phyloP scores from a whole-genome alignment of 306 rosid species.

The Rosa chinensis region DNA sequence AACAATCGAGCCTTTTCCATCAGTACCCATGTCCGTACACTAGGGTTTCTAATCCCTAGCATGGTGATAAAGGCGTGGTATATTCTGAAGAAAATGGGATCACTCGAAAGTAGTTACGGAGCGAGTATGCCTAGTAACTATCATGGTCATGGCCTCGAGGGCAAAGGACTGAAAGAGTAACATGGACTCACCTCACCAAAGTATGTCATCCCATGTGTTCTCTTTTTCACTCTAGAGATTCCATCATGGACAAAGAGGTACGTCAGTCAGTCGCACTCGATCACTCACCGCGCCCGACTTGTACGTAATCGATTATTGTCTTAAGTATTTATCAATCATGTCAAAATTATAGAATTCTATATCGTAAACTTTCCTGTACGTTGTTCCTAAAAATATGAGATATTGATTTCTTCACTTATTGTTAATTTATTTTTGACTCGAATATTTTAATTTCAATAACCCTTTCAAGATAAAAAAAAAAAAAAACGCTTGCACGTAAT shows the following conservation, averaged over 20 bases:
- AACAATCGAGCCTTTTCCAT: not conserved
- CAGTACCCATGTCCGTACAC: not conserved
- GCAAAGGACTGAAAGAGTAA: slow-evolving; percentile 41
- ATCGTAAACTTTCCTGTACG: no score
- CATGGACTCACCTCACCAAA: slow-evolving; percentile 50
- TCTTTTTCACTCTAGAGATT: slow-evolving; percentile 26
- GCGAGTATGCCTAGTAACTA: slow-evolving; percentile 39
- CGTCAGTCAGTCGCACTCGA: not conserved
- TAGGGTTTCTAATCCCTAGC: not conserved
- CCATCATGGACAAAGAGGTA: slow-evolving; percentile 18
- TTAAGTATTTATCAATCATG: not conserved
- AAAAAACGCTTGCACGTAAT: not conserved
- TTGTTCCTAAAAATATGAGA: not conserved
- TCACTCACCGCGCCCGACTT: not conserved
- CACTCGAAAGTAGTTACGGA: slow-evolving; percentile 29
- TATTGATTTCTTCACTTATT: no score
- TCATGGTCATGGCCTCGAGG: slow-evolving; percentile 21
- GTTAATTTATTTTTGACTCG: not conserved
- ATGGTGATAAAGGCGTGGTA: not conserved
- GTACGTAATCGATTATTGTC: not conserved
- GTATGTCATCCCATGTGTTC: slow-evolving; percentile 42
- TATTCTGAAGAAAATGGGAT: not conserved
- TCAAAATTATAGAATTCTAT: not conserved
- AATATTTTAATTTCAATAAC: no score
- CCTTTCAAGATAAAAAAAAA: not conserved